Base-by-base conservation (phyloP, 1,284 basidiomycete genomes). In the Cryptococcus sp. region DNA sequence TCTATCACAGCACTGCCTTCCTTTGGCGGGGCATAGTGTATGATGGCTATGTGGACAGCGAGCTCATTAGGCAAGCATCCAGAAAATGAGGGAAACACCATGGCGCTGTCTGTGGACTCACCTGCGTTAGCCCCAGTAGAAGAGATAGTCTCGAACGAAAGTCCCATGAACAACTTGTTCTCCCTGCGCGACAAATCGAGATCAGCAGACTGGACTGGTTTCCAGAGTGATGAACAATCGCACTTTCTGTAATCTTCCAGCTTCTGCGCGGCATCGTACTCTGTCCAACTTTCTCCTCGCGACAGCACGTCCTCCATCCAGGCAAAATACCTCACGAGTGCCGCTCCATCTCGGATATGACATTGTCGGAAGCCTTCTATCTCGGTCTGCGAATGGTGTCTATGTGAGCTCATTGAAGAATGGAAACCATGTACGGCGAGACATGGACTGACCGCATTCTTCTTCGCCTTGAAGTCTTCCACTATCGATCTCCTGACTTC, bases 111-210 rank as follows among this genome's bases (percentile, higher is more conserved):
- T 25, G 25, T 16, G 39, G 17, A 70, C 84, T 31, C 71, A 91
- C 90, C 91, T 59, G 85, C 90, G 70, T 94, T 94, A 0, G 91
- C 85, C 0, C 91, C 92, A 5, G 89, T 88, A 0, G 91, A 89
- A 1, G 93, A 97, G 57, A 99, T 98, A 0, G 95, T 97, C 1
- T 85, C 81, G 77, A 99, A 99, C 3, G 91, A 94, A 22, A 94
- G 81, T 3, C 95, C 95, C 67, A 85, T 85, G 84, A 93, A 99
- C 47, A 87, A 74, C 25, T 86, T 84, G 45, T 89, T 82, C 71
- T 93, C 86, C 16, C 90, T 86, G 83, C 31, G 16, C 19, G 8
- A 10, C 19, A 42, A 23, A 6, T 15, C n/a, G 54, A 58, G 8
- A 47, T 35, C 55, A 22, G 23, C 42, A 31, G 35, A 19, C 20